Evolutionary conservation across 345 rosid species (phyloP), one percentile per base, ranked within the genome.

Genomic region (Rhodamnia argentea): DNA sequence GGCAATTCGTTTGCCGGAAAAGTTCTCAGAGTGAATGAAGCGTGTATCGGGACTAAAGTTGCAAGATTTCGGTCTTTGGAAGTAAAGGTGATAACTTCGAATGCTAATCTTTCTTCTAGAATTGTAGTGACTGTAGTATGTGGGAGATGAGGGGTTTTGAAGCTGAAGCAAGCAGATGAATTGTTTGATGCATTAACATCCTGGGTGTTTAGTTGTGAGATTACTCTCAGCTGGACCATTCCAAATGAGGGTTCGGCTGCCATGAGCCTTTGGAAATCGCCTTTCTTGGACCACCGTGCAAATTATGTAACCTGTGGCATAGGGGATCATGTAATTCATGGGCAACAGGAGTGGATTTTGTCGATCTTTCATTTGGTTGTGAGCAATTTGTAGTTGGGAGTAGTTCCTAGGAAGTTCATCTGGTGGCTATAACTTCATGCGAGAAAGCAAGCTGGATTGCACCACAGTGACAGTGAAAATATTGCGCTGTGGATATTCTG

Each of bases 11-110:
- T 87, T 85, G 89, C 91, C 53, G 91, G 91, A 84, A 91, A 87
- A 88, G 88, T 88, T 91, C 81, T 89, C 86, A 84, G 89, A 84
- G 89, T 87, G 42, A 91, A 85, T 84, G 87, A 89, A 87, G 88
- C 88, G 85, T 89, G 94, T 89, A 88, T 87, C 83, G 91, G 53
- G 88, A 84, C 93, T 44, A 88, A 62, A 86, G 62, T 75, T 87
- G 88, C 88, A 75, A 94, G 90, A 89, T 86, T 90, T 90, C 93
- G 87, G 87, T 91, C 93, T 75, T 91, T 94, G 64, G 93, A 92
- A 85, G 90, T 90, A 52, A 93, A 94, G 96, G 98, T 97, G 78
- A 88, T 91, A 74, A 78, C n/a, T 70, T 89, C 23, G 26, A 16
- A 47, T 23, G 56, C 51, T 32, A 51, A 74, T 4, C 10, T 44